A percentile compares a stretch with the other conserved stretches of the same genome.
These are phyloP conservation scores for Aplosporella prunicola DNA, from an alignment of 2,329 filamentous ascomycete species.

Conservation along the genomic window DNA sequence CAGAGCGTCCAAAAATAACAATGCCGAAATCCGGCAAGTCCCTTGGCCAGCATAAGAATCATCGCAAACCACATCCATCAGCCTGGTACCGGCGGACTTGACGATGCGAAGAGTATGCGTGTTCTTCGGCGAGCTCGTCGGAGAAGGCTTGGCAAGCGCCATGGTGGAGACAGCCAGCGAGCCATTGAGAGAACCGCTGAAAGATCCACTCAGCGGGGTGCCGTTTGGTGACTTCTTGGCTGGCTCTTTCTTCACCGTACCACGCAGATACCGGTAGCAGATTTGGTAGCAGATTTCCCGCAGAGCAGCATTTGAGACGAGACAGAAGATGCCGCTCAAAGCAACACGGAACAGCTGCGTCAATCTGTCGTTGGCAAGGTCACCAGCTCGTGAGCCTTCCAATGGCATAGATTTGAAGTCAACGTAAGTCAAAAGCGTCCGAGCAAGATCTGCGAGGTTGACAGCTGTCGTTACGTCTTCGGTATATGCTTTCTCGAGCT, in stretches of 20 bases:
- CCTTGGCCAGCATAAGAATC: slow-evolving; percentile 82
- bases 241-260: slow-evolving; percentile 42
- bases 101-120: slow-evolving; percentile 56
- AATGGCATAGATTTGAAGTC: slow-evolving; percentile 43
- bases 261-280: slow-evolving; percentile 73
- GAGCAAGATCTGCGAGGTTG: slow-evolving; percentile 68
- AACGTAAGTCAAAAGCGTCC: slow-evolving; percentile 61
- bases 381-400: slow-evolving; percentile 33
- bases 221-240: slow-evolving; percentile 26
- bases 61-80: slow-evolving; percentile 83
- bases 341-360: slow-evolving; percentile 87
- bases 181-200: slow-evolving; percentile 4
- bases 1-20: slow-evolving; percentile 73
- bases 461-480: slow-evolving; percentile 61
- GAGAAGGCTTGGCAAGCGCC: background rate
- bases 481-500: slow-evolving; percentile 66
- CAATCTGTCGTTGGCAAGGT: slow-evolving; percentile 77
- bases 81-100: slow-evolving; percentile 67
- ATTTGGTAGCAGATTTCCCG: slow-evolving; percentile 86
- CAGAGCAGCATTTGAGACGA: slow-evolving; percentile 59
- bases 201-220: slow-evolving; percentile 21
- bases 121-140: slow-evolving; percentile 27
- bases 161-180: background rate
- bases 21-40: slow-evolving; percentile 71
- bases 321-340: slow-evolving; percentile 66